Percentiles rank a stretch among this genome's conserved stretches.
phyloP scores from a whole-genome alignment of 345 rosid genomes.

The Populus ilicifolia region DNA sequence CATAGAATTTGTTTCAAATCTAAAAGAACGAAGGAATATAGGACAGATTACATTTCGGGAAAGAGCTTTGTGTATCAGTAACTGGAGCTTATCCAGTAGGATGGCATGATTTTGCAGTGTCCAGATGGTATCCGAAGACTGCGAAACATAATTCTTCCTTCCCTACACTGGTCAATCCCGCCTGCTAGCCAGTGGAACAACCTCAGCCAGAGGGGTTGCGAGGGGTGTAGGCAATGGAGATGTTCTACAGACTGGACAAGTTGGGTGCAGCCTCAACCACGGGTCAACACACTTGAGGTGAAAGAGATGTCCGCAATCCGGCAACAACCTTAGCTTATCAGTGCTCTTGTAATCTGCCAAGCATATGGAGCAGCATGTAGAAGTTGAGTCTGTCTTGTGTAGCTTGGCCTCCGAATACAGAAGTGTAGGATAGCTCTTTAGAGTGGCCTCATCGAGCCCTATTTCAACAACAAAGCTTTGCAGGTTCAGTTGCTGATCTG shows the following conservation, averaged over 20 bases:
- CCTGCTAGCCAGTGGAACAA: conserved; percentile 59
- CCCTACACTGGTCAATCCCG: conserved; percentile 23
- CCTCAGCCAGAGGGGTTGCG: conserved; percentile 74
- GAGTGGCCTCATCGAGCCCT: conserved; percentile 72
- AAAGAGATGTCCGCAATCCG: conserved; percentile 75
- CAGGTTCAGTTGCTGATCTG: conserved; percentile 5
- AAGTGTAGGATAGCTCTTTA: conserved; percentile 68
- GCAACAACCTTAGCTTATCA: conserved; percentile 55
- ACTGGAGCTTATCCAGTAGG: neutral
- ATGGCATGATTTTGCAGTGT: neutral
- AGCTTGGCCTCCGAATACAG: conserved; percentile 59
- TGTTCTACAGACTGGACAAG: conserved; percentile 75
- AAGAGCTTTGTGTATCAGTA: neutral
- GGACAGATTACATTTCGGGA: neutral
- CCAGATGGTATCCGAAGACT: neutral
- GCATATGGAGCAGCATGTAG: conserved; percentile 72
- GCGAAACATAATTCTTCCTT: neutral
- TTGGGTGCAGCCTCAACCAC: conserved; percentile 69
- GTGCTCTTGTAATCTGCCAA: conserved; percentile 66
- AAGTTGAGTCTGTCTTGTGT: conserved; percentile 34
- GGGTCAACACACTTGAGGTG: conserved; percentile 83
- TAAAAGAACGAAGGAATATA: neutral
- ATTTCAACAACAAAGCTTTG: conserved; percentile 30
- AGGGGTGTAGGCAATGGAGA: conserved; percentile 86
- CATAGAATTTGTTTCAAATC: neutral